phyloP scores from a whole-genome alignment of 1,284 basidiomycete species.

The Porogramme epimiltina region DNA sequence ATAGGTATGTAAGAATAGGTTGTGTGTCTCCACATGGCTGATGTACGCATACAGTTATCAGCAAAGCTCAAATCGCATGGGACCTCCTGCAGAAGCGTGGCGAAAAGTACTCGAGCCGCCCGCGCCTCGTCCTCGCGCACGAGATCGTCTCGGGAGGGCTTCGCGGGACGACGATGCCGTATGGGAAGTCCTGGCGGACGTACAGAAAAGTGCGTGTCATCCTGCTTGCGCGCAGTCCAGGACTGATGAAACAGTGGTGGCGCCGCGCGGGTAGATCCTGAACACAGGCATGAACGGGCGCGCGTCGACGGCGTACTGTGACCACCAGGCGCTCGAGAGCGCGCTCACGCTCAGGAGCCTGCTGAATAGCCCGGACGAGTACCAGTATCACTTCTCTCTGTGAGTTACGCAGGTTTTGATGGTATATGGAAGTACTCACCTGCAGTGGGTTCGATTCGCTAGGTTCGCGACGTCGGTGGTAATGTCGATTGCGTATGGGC shows the following conservation, averaged over 20 bases:
- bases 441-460: too few relatives aligned
- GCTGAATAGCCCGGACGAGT: not conserved
- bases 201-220: slow-evolving; percentile 18
- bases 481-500: slow-evolving; percentile 35
- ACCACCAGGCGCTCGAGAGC: slow-evolving; percentile 21
- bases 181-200: slow-evolving; percentile 17
- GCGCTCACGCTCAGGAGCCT: slow-evolving; percentile 16
- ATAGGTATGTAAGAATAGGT: slow-evolving; percentile 2
- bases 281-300: slow-evolving; percentile 19
- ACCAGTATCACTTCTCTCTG: slow-evolving; percentile 10
- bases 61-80: not conserved
- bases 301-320: slow-evolving; percentile 12
- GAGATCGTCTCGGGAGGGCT: slow-evolving; percentile 22
- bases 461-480: slow-evolving; percentile 36
- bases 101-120: not conserved
- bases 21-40: too few relatives aligned
- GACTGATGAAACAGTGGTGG: not conserved
- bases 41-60: too few relatives aligned
- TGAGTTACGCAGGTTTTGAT: slow-evolving; percentile 3
- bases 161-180: slow-evolving; percentile 13
- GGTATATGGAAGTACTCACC: too few relatives aligned
- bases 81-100: not conserved
- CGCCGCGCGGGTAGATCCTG: slow-evolving; percentile 11
- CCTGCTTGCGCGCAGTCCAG: too few relatives aligned
- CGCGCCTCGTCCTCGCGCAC: not conserved